Percentiles rank a stretch among this genome's conserved stretches.
phyloP scores from a whole-genome alignment of 2,329 filamentous ascomycete genomes.

The Sporothrix brunneoviolacea region DNA sequence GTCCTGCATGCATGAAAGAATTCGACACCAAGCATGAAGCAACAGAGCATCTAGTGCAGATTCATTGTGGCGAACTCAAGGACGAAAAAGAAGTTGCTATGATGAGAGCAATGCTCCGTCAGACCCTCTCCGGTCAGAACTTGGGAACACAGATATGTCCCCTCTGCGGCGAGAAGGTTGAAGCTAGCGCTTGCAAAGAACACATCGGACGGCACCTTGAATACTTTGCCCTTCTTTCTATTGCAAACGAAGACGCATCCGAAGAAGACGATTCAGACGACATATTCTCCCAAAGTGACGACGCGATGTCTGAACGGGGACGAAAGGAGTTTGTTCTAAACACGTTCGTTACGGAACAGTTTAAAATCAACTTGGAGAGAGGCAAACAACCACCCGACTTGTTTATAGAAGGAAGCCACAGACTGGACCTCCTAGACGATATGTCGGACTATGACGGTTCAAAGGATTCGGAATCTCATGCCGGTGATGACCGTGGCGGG shows the following conservation, averaged over 20 bases:
- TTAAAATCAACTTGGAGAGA: constrained; percentile 16
- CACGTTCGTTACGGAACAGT: constrained; percentile 18
- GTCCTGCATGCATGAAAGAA: constrained; percentile 15
- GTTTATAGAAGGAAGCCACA: constrained; percentile 10
- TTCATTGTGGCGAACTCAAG: constrained; percentile 7
- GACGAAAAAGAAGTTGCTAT: constrained; percentile 10
- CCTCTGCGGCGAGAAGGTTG: constrained; percentile 12
- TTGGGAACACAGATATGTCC: constrained; percentile 13
- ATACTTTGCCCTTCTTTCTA: constrained; percentile 16
- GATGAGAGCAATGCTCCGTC: constrained; percentile 12
- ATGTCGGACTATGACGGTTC: constrained; percentile 13
- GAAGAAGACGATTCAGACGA: constrained; percentile 17
- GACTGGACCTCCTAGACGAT: constrained; percentile 15
- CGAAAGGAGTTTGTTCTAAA: constrained; percentile 16
- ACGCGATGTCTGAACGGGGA: constrained; percentile 16
- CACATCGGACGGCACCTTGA: constrained; percentile 16
- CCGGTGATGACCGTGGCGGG: neutral
- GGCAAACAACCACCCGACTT: constrained; percentile 13
- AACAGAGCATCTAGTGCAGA: constrained; percentile 8
- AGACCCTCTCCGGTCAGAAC: constrained; percentile 6
- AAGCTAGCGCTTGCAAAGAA: constrained; percentile 12
- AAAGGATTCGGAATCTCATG: neutral
- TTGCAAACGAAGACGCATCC: constrained; percentile 9
- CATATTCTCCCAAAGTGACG: constrained; percentile 14
- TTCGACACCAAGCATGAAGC: constrained; percentile 15